A percentile compares a stretch with the other conserved stretches of the same genome.
These are phyloP conservation scores for Sarcocystis neurona DNA, from an alignment of 169 alveolate genomes.

Conservation along the genomic window DNA sequence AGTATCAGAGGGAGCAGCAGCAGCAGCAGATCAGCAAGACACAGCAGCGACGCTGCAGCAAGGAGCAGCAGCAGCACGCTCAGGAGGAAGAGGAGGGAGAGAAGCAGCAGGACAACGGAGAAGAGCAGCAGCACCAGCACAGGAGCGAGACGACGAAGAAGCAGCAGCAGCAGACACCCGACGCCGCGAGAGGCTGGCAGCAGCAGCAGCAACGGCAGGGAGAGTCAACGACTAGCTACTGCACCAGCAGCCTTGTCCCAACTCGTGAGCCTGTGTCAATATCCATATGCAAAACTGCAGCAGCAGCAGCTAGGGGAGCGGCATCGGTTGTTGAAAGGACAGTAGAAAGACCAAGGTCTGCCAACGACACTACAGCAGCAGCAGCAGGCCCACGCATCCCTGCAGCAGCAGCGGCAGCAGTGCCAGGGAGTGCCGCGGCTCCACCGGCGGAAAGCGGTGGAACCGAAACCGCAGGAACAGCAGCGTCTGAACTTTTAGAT, in stretches of 20 bases:
- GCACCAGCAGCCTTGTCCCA: too few species aligned
- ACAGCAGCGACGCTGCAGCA: not conserved
- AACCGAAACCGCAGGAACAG: not conserved
- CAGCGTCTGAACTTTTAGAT: not conserved
- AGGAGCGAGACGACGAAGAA: not conserved
- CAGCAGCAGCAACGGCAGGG: constrained; percentile 20
- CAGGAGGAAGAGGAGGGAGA: not conserved
- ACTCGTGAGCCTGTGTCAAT: too few species aligned
- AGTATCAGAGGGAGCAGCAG: not conserved
- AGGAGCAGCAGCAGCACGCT: not conserved
- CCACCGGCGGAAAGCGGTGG: not conserved
- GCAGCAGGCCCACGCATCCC: too few species aligned
- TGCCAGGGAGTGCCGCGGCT: not conserved
- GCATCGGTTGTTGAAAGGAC: too few species aligned
- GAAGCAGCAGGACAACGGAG: not conserved
- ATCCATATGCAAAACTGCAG: too few species aligned
- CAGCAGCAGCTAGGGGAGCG: too few species aligned
- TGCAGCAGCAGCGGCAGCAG: constrained; percentile 43
- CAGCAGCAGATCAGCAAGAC: not conserved
- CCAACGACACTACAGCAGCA: too few species aligned
- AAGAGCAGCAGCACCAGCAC: constrained; percentile 2
- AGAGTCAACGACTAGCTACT: not conserved
- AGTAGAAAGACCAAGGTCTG: too few species aligned
- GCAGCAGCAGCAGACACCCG: not conserved
- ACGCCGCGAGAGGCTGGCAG: not conserved